These are phyloP conservation scores for Rhododendron simsii DNA, from an alignment of 148 eudicot species.

Conservation along the genomic window DNA sequence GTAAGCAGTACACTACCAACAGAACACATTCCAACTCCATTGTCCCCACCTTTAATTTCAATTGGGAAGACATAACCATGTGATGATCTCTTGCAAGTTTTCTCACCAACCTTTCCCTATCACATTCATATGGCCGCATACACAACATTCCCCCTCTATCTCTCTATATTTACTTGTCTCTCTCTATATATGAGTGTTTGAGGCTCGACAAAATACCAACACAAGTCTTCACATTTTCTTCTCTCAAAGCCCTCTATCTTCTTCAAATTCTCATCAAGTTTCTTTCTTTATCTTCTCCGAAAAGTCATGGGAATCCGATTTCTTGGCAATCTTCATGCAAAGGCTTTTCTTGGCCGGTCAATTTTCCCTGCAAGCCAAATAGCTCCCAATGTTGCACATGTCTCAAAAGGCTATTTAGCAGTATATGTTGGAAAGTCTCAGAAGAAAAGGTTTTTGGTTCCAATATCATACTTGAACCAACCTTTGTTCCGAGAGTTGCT, in stretches of 20 bases:
- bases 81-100: too few relatives aligned
- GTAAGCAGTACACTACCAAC: background rate
- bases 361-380: conserved; percentile 9
- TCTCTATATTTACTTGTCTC: too few relatives aligned
- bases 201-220: background rate
- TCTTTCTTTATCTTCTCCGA: too few relatives aligned
- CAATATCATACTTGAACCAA: conserved; percentile 20
- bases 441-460: conserved; percentile 14
- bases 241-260: background rate
- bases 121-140: too few relatives aligned
- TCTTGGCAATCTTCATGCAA: background rate
- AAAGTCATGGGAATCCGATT: conserved; percentile 10
- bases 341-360: background rate
- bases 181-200: background rate
- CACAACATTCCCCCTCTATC: too few relatives aligned
- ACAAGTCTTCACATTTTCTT: background rate
- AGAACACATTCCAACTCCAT: background rate
- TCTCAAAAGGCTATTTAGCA: conserved; percentile 29
- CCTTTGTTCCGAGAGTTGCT: conserved; percentile 23
- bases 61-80: background rate
- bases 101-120: too few relatives aligned
- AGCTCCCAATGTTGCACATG: background rate
- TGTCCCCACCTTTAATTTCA: background rate
- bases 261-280: background rate
- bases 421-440: conserved; percentile 22